Evolutionary conservation across 768 basidiomycete genomes (phyloP), one percentile per base, ranked within the genome.

Genomic region (Tylopilus intermedius): DNA sequence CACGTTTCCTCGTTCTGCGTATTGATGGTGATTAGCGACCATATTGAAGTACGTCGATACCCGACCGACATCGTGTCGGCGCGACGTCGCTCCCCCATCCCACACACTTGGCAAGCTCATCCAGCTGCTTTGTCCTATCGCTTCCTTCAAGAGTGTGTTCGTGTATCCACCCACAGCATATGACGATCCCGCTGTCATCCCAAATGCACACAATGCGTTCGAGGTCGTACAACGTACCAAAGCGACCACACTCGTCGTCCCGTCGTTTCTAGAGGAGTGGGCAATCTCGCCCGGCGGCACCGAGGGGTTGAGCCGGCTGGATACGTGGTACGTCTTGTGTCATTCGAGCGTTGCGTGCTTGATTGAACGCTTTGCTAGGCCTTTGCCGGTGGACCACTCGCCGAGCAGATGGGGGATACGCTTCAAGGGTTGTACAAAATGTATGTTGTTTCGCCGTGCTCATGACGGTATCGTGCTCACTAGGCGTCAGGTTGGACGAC

Each of bases 321-420:
- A 13, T 55, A 52, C 27, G 49, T 70, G 14, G 69, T 69, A 51
- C 3, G 62, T 18, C 18, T 18, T 18, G 18, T 18, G 18, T 18
- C 18, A 18, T 18, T 18, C 18, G 18, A 18, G 18, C 18, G 18
- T 18, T 18, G 18, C 18, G 18, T 18, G 18, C 18, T 18, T 18
- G 18, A 18, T 18, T 18, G 18, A 18, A 18, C 18, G 18, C 18
- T 18, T 18, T 18, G 18, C 18, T 18, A 18, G 18, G 18, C 18
- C 18, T 18, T 18, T 55, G 58, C 55, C 0, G 76, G 75, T 26
- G 76, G 74, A 0, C 63, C 74, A 0, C 59, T 77, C 3, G 57
- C 75, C 2, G 54, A 62, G 3, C 69, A 66, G 51, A 58, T 71
- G 2, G 77, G 75, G 0, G 67, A 76, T 27, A 53, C 54, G 18